Evolutionary conservation across 129 eudicot species (phyloP), one percentile per base, ranked within the genome.

Genomic region (Helianthus tuberosus): DNA sequence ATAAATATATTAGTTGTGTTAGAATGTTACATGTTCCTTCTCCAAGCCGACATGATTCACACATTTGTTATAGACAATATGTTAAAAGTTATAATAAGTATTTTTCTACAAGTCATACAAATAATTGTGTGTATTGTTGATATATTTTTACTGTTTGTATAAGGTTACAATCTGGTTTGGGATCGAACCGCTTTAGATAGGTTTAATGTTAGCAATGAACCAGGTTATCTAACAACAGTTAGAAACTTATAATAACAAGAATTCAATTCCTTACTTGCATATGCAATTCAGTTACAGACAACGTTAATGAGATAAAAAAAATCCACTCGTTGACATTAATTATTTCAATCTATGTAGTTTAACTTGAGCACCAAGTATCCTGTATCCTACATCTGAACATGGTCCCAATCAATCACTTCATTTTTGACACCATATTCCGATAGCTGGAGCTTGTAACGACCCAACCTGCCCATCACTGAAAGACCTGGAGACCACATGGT

Each of bases 391-490:
- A 74, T 78, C 51, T 81, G 84, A 74, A 72, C 83, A 48, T 59
- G 75, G 76, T 86, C 91, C 91, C 95, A 88, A 69, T 70, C 83
- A 63, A 83, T 75, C 17, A 80, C 3, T 27, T 69, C 75, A 66
- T 80, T 89, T 38, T 85, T 80, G 16, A 81, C 79, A 6, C 72
- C 81, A 61, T 65, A 70, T 60, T 76, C 89, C 1, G 79, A 74
- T 20, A 73, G 81, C 10, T 81, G 87, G 71, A 84, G 73, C 78
- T 86, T 82, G 79, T 81, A 84, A 38, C 88, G 74, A 8, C 87
- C 82, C 89, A 89, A 69, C 73, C 84, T 86, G 64, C 91, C 81
- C 91, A 87, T 89, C 80, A 87, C 74, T 11, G 91, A 87, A 53
- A 86, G 93, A 64, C 97, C 93, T 91, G 84, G 49, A 11, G 16